These are phyloP conservation scores for Fusarium pseudonygamai DNA, from an alignment of 2,329 filamentous ascomycete species.

Conservation along the genomic window DNA sequence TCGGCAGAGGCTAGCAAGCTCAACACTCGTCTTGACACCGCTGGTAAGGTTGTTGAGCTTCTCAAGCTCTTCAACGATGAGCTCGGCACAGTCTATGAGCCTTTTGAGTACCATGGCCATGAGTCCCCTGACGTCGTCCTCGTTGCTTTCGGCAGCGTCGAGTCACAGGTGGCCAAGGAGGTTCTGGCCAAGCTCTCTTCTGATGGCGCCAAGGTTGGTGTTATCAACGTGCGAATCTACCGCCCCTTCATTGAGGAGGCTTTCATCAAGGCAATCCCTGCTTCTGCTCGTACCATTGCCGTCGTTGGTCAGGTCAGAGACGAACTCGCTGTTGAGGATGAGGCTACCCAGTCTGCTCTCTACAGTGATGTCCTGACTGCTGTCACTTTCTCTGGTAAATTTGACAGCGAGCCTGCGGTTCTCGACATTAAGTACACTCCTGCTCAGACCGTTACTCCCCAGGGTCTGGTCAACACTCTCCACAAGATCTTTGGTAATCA, in stretches of 20 bases:
- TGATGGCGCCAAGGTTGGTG: conserved; percentile 81
- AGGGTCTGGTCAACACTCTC: conserved; percentile 61
- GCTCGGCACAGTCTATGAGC: conserved; percentile 89
- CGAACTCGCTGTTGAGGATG: conserved; percentile 76
- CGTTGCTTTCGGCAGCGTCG: conserved; percentile 91
- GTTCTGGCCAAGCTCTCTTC: conserved; percentile 77
- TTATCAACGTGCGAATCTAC: conserved; percentile 92
- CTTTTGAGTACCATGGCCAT: conserved; percentile 95
- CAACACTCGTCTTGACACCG: conserved; percentile 75
- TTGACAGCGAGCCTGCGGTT: conserved; percentile 70
- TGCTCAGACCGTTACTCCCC: conserved; percentile 64
- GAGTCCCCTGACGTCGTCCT: conserved; percentile 81
- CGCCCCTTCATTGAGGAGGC: conserved; percentile 94
- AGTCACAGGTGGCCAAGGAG: conserved; percentile 86
- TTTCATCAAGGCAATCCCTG: conserved; percentile 84
- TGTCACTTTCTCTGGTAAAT: conserved; percentile 79
- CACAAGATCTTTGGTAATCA: conserved; percentile 65
- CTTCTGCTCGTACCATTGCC: conserved; percentile 77
- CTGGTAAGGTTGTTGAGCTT: conserved; percentile 76
- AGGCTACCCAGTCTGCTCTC: conserved; percentile 81
- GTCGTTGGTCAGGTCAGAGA: conserved; percentile 90
- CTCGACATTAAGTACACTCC: conserved; percentile 92
- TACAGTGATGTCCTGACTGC: conserved; percentile 92
- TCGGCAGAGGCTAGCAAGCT: conserved; percentile 68
- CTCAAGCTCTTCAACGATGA: conserved; percentile 85